phyloP scores from a whole-genome alignment of 345 rosid genomes.

The Gossypium rotundifolium region DNA sequence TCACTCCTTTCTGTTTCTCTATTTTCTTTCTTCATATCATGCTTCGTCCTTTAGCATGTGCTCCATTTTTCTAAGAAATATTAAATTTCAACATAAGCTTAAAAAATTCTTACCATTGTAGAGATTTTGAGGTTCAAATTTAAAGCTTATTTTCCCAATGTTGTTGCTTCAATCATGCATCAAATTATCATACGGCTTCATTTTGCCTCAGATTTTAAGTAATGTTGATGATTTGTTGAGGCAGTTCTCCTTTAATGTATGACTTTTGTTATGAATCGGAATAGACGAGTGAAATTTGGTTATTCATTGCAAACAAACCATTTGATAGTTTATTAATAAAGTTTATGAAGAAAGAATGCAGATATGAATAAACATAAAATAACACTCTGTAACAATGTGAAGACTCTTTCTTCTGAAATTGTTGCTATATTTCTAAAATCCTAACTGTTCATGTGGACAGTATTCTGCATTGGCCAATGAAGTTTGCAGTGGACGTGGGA shows the following conservation, averaged over 20 bases:
- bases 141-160: neutral
- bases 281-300: neutral
- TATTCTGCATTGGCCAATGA: slow-evolving; percentile 67
- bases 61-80: neutral
- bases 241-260: neutral
- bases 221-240: neutral
- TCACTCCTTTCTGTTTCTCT: neutral
- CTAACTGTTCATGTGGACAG: slow-evolving; percentile 29
- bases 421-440: neutral
- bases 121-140: neutral
- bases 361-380: neutral
- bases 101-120: neutral
- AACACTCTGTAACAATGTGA: neutral
- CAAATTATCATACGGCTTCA: neutral
- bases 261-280: neutral
- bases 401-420: neutral
- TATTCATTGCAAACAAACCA: neutral
- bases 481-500: slow-evolving; percentile 74
- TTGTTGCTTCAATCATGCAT: neutral
- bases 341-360: neutral
- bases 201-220: neutral
- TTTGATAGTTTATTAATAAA: slow-evolving; percentile 3
- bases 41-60: neutral
- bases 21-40: neutral
- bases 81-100: neutral